These are phyloP conservation scores for Epichloe gansuensis DNA, from an alignment of 2,329 filamentous ascomycete species.

Conservation along the genomic window DNA sequence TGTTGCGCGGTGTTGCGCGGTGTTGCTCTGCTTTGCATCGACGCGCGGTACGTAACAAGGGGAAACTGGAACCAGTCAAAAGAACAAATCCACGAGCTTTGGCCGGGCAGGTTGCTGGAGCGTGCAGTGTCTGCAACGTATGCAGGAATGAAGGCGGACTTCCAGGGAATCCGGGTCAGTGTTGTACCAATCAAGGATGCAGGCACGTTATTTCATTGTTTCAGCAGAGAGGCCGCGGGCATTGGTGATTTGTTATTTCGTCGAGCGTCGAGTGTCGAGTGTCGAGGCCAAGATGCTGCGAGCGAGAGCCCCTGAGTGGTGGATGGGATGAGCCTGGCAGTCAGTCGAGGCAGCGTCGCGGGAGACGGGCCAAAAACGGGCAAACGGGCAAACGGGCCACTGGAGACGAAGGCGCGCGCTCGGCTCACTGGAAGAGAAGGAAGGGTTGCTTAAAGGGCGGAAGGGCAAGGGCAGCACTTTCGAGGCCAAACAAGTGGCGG, in stretches of 20 bases:
- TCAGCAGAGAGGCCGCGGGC: slow-evolving; percentile 15
- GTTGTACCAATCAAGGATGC: slow-evolving; percentile 26
- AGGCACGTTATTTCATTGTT: slow-evolving; percentile 32
- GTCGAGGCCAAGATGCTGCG: slow-evolving; percentile 12
- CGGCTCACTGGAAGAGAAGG: neutral
- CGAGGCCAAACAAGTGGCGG: neutral
- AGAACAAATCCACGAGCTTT: neutral
- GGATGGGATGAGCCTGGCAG: slow-evolving; percentile 1
- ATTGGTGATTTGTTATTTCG: slow-evolving; percentile 23
- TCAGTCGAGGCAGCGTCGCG: slow-evolving; percentile 9
- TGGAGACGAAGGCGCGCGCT: neutral
- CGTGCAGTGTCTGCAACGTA: neutral
- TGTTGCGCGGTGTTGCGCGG: slow-evolving; percentile 3
- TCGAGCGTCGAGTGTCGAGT: slow-evolving; percentile 12
- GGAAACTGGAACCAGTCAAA: neutral
- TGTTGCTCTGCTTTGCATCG: slow-evolving; percentile 1
- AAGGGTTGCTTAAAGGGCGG: neutral
- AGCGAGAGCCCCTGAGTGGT: slow-evolving; percentile 12
- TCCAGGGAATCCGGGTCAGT: slow-evolving; percentile 10
- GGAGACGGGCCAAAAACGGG: neutral
- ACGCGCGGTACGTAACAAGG: slow-evolving; percentile 4
- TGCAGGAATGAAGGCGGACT: slow-evolving; percentile 6
- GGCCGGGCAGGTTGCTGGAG: neutral
- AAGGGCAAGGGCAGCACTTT: neutral
- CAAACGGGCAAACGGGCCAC: neutral